A percentile compares a stretch with the other conserved stretches of the same genome.
Evolutionary conservation across 257 asterid genomes (phyloP).

Genomic region (Solanum sparsipilum): DNA sequence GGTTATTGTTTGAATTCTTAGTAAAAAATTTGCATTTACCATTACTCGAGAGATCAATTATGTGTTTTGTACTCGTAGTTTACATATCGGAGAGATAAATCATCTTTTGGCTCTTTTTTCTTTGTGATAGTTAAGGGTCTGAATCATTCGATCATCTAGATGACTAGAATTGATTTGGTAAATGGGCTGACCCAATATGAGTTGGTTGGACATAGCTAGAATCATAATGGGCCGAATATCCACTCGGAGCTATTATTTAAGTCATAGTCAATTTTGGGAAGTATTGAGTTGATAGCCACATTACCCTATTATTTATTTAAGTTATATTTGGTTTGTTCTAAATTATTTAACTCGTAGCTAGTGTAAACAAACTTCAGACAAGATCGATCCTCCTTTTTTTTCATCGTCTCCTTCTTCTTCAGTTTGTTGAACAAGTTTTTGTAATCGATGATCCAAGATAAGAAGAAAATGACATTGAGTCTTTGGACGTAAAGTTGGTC

Average conservation of each 20-base stretch:
- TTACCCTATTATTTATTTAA: neutral
- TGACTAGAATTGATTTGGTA: neutral
- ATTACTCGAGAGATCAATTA: neutral
- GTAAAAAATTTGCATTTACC: rapidly evolving
- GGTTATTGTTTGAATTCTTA: neutral
- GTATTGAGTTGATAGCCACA: neutral
- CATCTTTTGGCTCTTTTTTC: neutral
- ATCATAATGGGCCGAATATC: too few species aligned
- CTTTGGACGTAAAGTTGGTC: neutral
- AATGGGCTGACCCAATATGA: neutral
- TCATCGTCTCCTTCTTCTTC: neutral
- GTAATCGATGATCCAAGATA: neutral
- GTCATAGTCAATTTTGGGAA: too few species aligned
- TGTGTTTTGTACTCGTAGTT: neutral
- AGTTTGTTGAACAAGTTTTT: neutral
- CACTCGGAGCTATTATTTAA: too few species aligned
- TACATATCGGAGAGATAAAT: neutral
- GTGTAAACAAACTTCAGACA: neutral
- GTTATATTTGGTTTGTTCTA: too few species aligned
- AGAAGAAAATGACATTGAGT: neutral
- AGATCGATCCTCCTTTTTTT: neutral
- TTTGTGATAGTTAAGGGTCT: neutral
- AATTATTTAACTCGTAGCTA: neutral
- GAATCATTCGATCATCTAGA: neutral
- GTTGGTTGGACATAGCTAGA: neutral